Evolutionary conservation across 1,139 yeast species (phyloP), one percentile per base, ranked within the genome.

Genomic region (Saccharomyces hybrid): DNA sequence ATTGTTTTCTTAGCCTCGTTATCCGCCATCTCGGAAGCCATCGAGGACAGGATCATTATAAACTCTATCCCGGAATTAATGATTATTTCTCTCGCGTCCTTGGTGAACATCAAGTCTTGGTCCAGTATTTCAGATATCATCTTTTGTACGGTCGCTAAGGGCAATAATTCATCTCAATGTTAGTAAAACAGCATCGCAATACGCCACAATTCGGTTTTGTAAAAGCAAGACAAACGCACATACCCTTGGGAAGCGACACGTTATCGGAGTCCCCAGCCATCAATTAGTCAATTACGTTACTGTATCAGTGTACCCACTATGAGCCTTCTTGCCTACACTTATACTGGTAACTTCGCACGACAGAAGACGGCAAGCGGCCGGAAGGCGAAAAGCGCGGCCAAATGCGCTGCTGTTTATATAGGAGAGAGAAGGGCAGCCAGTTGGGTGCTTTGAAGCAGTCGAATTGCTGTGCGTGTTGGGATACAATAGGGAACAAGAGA

Each of bases 1-100:
- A 93, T 93, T 7, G 99, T 93, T 72, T 93, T 95, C 71, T 93
- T 93, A 52, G 96, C 85, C 67, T 93, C 99, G 64, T 87, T 87
- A 66, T 93, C 99, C 1, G 99, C 98, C 61, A 93, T 89, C 61
- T 95, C 99, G 66, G 95, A 91, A 57, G 95, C 87, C 71, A 90
- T 96, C 3, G 96, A 88, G 11, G 96, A 87, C 51, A 93, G 75
- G 59, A 93, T 89, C 95, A 93, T 93, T 57, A 95, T 86, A 67
- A 93, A 93, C 71, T 90, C 97, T 55, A 93, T 90, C 64, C 98
- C 91, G 69, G 97, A 90, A 68, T 93, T 97, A 49, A 95, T 93
- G 49, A 93, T 81, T 53, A 96, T 95, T 67, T 93, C 99, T 58
- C 98, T 77, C 5, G 98, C 96, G 61, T 93, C 99, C 62, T 91